These are phyloP conservation scores for Aspergillus chevalieri DNA, from an alignment of 2,329 filamentous ascomycete genomes.

Conservation along the genomic window DNA sequence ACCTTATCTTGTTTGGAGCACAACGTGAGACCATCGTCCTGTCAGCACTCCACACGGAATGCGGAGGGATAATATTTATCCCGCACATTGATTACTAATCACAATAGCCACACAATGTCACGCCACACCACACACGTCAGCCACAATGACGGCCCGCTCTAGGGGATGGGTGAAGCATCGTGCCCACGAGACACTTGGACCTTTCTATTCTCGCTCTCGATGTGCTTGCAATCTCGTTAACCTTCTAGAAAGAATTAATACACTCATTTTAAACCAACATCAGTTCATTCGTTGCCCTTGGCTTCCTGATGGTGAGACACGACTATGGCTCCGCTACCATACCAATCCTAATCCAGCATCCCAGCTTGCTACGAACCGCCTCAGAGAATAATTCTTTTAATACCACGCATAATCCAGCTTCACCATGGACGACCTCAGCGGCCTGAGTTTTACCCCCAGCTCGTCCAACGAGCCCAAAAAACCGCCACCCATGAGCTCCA, in stretches of 20 bases:
- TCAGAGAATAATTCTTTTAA: not conserved
- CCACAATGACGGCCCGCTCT: slow-evolving; percentile 11
- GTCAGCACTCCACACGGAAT: no score
- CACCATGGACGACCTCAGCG: slow-evolving; percentile 44
- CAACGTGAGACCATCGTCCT: no score
- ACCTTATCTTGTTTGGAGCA: no score
- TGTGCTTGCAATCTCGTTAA: not conserved
- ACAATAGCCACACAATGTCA: not conserved
- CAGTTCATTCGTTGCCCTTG: slow-evolving; percentile 4
- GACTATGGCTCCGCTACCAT: slow-evolving; percentile 9
- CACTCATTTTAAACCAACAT: not conserved
- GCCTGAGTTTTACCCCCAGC: slow-evolving; percentile 40
- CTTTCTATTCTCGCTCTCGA: not conserved
- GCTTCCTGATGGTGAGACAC: slow-evolving; percentile 6
- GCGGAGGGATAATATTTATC: no score
- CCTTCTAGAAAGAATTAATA: not conserved
- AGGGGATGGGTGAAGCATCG: slow-evolving; percentile 3
- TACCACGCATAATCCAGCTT: not conserved
- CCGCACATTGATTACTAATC: no score
- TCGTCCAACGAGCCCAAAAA: slow-evolving; percentile 27
- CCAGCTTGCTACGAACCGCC: not conserved
- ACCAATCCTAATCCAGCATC: slow-evolving; percentile 14
- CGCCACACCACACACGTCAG: not conserved
- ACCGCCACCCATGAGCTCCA: slow-evolving; percentile 31
- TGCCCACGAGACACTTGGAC: not conserved